Evolutionary conservation across 2,329 filamentous ascomycete genomes (phyloP).

Genomic region (Xylariaceae sp.): DNA sequence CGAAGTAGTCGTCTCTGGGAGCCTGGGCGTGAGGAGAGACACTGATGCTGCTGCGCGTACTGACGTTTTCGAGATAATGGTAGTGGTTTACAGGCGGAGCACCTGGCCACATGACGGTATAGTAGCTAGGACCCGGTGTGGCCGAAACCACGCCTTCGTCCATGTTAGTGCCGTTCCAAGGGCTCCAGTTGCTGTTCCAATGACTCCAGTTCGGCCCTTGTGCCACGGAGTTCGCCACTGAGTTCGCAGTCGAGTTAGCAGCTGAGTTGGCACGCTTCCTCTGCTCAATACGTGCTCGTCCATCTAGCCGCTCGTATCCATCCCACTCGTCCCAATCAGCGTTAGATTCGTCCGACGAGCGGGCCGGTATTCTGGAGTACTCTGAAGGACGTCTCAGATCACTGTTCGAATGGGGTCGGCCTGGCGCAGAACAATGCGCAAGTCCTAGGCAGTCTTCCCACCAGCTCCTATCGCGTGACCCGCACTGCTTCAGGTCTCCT

Average conservation of each 20-base stretch:
- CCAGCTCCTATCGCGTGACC: conserved; percentile 22
- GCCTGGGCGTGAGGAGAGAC: neutral
- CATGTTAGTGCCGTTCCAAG: neutral
- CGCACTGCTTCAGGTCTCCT: conserved; percentile 21
- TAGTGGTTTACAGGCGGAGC: neutral
- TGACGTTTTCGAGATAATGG: neutral
- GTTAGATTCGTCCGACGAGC: conserved; percentile 10
- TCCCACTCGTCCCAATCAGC: conserved; percentile 15
- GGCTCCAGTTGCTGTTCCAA: conserved; percentile 8
- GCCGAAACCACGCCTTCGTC: neutral
- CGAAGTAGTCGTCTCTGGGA: neutral
- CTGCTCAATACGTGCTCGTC: conserved; percentile 3
- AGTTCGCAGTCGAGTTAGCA: neutral
- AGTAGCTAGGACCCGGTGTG: neutral
- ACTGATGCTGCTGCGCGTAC: neutral
- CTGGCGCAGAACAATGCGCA: neutral
- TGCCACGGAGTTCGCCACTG: conserved; percentile 7
- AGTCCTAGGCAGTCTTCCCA: conserved; percentile 24
- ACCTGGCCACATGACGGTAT: neutral
- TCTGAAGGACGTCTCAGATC: conserved; percentile 14
- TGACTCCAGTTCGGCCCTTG: neutral
- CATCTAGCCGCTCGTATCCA: conserved; percentile 23
- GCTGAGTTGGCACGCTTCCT: conserved; percentile 4
- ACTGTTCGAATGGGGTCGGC: conserved; percentile 20
- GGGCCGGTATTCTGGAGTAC: neutral